Evolutionary conservation across 1,139 yeast genomes (phyloP), one percentile per base, ranked within the genome.

Genomic region (Diutina siamensis): DNA sequence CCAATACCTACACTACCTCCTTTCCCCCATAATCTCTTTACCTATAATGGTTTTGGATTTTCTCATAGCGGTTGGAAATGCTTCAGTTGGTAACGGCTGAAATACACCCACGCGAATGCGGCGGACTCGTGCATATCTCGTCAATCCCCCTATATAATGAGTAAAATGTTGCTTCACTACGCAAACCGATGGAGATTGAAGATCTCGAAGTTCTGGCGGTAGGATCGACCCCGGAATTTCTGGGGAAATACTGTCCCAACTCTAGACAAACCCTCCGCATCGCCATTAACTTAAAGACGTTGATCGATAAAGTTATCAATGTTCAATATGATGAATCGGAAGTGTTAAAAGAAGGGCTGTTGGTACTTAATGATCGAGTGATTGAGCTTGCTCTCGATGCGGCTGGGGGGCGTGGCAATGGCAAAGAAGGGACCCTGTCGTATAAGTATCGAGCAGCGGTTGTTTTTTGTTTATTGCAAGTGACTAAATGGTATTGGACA

Each of bases 401-500:
- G 2, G 94, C 95, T 18, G 95, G 94, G 10, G 95, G 95, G 18
- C 71, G 72, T 48, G 84, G 86, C 3, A 63, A 72, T 44, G 86
- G 89, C 15, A 62, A 67, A 46, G 53, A 57, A 12, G 83, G 80
- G 1, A 64, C 82, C 0, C 70, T 83, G 3, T 68, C 81, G 1
- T 68, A 72, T 53, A 76, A 78, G 55, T 86, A 84, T 57, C 75
- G 82, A 46, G 82, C 89, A 0, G 70, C 77, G 22, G 60, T 86
- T 46, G 70, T 84, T 1, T 87, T 83, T 61, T 79, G 84, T 46
- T 66, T 87, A 48, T 64, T 87, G 50, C 80, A 77, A 53, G 92
- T 84, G n/a, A 74, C 83, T 46, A 76, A 73, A 34, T 87, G 96
- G 96, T 85, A 83, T 60, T 67, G 74, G 67, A 74, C 72, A 36